Base-by-base conservation (phyloP, 2,329 filamentous ascomycete species). In the Diaporthe sp. region DNA sequence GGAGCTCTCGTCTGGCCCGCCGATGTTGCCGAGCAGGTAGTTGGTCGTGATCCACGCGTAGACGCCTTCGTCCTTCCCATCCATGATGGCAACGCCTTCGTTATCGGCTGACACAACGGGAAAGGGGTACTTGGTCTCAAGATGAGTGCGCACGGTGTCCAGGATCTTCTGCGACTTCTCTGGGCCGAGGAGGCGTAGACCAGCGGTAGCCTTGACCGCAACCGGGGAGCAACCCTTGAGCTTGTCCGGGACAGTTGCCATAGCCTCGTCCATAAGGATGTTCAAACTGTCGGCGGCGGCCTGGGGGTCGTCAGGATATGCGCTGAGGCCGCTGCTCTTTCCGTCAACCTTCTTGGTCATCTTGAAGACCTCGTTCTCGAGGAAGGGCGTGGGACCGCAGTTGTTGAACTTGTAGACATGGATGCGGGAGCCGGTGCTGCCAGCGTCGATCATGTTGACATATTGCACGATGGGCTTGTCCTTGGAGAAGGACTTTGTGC, bases 331-430 rank as follows among this genome's bases (percentile, higher is more conserved):
- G 87, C 82, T 84, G 82, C 82, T 83, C 78, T 83, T 77, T 77
- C 95, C 95, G 72, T 94, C 90, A 79, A 90, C 92, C 89, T 95
- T 96, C 83, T 94, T 92, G 15, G 96, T 98, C 94, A 96, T 95
- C 88, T 96, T 93, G 86, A 99, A 99, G 75, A 94, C 90, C 83
- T 99, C 97, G 82, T 92, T 88, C 86, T 99, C 97, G 69, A 99
- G 91, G 86, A 98, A 96, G 37, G 97, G 97, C n/a, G 96, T 96
- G 10, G 95, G 87, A 17, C 96, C 97, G 87, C 96, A 99, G 88
- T 98, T 98, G 89, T 98, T 98, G 91, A 98, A 99, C 83, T 95
- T 94, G 89, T 98, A 99, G 76, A 98, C 95, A 87, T 99, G 97
- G 83, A 99, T 98, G 80, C 97, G 94, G 76, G 97, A 98, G 77